Conservation (phyloP, 2,329 filamentous ascomycete species). For the Mycocentrospora acerina region DNA sequence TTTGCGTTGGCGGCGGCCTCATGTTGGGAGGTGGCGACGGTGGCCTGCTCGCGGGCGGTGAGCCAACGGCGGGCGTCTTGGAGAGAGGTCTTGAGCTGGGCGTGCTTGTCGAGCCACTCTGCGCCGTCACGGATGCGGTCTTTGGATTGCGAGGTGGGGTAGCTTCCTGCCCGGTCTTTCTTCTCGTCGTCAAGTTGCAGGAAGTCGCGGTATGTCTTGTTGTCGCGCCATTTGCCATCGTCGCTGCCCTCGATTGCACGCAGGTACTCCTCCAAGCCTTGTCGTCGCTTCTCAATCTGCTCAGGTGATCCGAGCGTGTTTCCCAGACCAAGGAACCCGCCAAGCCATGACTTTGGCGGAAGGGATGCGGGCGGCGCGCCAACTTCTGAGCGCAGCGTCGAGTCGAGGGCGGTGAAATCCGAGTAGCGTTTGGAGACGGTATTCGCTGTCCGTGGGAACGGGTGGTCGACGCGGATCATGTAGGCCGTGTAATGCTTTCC, state of each 20-base stretch:
- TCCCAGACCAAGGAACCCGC: constrained; percentile 47
- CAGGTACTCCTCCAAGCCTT: constrained; percentile 70
- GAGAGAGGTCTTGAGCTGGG: constrained; percentile 70
- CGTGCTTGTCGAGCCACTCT: constrained; percentile 75
- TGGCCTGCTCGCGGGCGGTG: constrained; percentile 67
- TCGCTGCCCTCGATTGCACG: constrained; percentile 69
- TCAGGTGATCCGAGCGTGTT: constrained; percentile 68
- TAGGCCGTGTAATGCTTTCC: constrained; percentile 73
- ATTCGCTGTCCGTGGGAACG: constrained; percentile 73
- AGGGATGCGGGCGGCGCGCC: constrained; percentile 68
- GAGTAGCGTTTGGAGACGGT: constrained; percentile 81
- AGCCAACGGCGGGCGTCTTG: constrained; percentile 67
- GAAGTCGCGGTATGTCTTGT: constrained; percentile 71
- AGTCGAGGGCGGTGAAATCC: constrained; percentile 71
- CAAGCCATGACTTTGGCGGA: constrained; percentile 76
- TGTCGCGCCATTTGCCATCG: constrained; percentile 76
- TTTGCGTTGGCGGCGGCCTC: constrained; percentile 76
- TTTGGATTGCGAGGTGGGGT: constrained; percentile 37
- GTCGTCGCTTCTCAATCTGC: constrained; percentile 70
- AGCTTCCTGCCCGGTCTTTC: constrained; percentile 18
- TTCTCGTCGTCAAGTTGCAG: constrained; percentile 57
- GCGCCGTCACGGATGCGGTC: constrained; percentile 50
- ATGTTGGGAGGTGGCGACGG: constrained; percentile 60
- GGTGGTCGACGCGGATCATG: constrained; percentile 74
- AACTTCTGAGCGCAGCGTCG: constrained; percentile 60